A percentile compares a stretch with the other conserved stretches of the same genome.
phyloP scores from a whole-genome alignment of 2,329 filamentous ascomycete species.

The Pezicula carpinea region DNA sequence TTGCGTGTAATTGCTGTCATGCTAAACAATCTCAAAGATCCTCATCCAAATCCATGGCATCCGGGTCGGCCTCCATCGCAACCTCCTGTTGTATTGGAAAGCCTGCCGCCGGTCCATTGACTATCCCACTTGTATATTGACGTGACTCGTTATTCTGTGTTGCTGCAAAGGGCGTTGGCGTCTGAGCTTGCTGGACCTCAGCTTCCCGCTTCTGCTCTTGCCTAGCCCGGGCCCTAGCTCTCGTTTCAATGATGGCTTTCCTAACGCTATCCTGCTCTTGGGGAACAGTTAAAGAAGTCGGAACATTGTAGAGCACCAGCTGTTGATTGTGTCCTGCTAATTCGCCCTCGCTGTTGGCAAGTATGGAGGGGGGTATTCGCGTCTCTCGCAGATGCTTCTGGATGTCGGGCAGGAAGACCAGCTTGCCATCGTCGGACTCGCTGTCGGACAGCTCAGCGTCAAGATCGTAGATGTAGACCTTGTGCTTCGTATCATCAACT shows the following conservation, averaged over 20 bases:
- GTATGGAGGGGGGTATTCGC: slow-evolving; percentile 57
- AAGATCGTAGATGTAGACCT: slow-evolving; percentile 86
- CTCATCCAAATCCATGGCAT: slow-evolving; percentile 62
- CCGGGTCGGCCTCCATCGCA: slow-evolving; percentile 41
- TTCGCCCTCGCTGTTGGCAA: slow-evolving; percentile 52
- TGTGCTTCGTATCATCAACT: slow-evolving; percentile 77
- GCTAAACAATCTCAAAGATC: slow-evolving; percentile 14
- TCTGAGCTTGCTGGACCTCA: slow-evolving; percentile 11
- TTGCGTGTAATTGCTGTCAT: slow-evolving; percentile 9
- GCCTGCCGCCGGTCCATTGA: slow-evolving; percentile 4
- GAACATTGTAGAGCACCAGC: slow-evolving; percentile 81
- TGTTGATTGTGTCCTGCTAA: slow-evolving; percentile 53
- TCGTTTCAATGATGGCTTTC: slow-evolving; percentile 77
- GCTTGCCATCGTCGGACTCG: slow-evolving; percentile 52
- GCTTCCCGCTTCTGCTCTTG: slow-evolving; percentile 40
- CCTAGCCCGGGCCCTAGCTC: slow-evolving; percentile 60
- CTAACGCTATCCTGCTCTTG: slow-evolving; percentile 72
- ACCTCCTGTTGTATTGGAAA: slow-evolving; percentile 1
- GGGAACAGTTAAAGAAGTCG: slow-evolving; percentile 70
- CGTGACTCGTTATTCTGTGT: background rate
- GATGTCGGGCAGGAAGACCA: slow-evolving; percentile 82
- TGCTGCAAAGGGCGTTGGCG: slow-evolving; percentile 4
- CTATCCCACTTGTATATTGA: background rate
- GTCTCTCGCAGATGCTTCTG: slow-evolving; percentile 72
- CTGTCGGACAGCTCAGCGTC: slow-evolving; percentile 77